These are phyloP conservation scores for Sclerotinia borealis DNA, from an alignment of 2,329 filamentous ascomycete genomes.

Conservation along the genomic window DNA sequence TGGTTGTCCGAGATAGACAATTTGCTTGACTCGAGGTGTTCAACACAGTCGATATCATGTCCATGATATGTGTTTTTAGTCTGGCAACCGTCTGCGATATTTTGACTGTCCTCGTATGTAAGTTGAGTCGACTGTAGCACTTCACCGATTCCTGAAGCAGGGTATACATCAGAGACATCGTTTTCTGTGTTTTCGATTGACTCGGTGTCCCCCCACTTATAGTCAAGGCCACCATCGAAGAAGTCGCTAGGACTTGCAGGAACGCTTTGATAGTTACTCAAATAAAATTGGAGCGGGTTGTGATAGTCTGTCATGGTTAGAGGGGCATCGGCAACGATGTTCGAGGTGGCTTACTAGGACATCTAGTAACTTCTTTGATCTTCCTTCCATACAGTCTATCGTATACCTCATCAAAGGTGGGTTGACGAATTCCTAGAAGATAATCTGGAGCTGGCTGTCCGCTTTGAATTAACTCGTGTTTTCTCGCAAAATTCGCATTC, in stretches of 20 bases:
- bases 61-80: not conserved
- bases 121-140: not conserved
- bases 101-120: not conserved
- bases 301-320: not conserved
- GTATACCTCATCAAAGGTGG: conserved; percentile 3
- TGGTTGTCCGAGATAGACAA: not conserved
- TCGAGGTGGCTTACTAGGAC: not conserved
- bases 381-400: not conserved
- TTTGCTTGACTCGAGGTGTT: not conserved
- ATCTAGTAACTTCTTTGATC: not conserved
- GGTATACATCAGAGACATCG: not conserved
- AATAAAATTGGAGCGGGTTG: conserved; percentile 4
- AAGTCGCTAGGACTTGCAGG: conserved; percentile 42
- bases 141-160: not conserved
- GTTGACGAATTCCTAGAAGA: conserved; percentile 8
- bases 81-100: not conserved
- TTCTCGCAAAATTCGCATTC: conserved; percentile 41
- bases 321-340: not conserved
- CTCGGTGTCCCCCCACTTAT: conserved; percentile 30
- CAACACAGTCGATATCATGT: conserved; percentile 2
- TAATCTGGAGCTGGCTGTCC: conserved; percentile 15
- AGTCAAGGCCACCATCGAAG: conserved; percentile 41
- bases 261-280: not conserved
- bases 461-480: conserved; percentile 36
- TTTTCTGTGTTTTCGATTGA: not conserved